A percentile compares a stretch with the other conserved stretches of the same genome.
phyloP scores from a whole-genome alignment of 768 basidiomycete genomes.

The Amyloporia xantha region DNA sequence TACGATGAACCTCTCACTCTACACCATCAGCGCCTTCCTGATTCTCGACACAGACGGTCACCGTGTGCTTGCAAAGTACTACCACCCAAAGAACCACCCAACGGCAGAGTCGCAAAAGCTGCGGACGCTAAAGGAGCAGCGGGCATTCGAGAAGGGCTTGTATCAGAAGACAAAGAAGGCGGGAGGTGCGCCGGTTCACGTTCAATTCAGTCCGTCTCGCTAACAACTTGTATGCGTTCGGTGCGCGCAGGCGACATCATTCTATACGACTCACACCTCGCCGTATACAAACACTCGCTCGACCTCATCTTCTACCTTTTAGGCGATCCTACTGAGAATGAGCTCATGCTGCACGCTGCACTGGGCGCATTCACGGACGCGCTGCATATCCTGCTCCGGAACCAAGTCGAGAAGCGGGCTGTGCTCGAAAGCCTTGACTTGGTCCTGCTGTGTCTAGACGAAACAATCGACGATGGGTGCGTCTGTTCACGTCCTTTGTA shows the following conservation, averaged over 20 bases:
- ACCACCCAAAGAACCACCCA: slow-evolving; percentile 61
- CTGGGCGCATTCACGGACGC: slow-evolving; percentile 84
- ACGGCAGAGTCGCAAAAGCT: slow-evolving; percentile 56
- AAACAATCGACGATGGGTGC: slow-evolving; percentile 97
- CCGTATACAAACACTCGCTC: slow-evolving; percentile 89
- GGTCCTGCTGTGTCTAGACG: slow-evolving; percentile 88
- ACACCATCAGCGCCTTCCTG: slow-evolving; percentile 81
- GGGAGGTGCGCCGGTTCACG: slow-evolving; percentile 79
- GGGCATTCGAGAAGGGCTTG: slow-evolving; percentile 90
- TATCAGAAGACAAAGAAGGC: slow-evolving; percentile 95
- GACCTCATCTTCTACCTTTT: slow-evolving; percentile 95
- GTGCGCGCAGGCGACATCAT: slow-evolving; percentile 80
- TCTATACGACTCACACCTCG: slow-evolving; percentile 83
- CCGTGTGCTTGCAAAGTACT: slow-evolving; percentile 95
- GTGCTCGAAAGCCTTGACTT: slow-evolving; percentile 93
- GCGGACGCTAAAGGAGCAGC: slow-evolving; percentile 81
- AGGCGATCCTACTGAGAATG: slow-evolving; percentile 84
- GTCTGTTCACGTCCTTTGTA: slow-evolving; percentile 29
- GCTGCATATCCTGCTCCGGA: slow-evolving; percentile 75
- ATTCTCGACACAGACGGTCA: slow-evolving; percentile 95
- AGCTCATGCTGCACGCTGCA: slow-evolving; percentile 89
- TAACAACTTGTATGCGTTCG: no score
- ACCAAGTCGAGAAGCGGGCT: slow-evolving; percentile 91
- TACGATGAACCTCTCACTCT: slow-evolving; percentile 78
- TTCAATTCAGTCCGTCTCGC: background rate